These are phyloP conservation scores for Pyrrhoderma lamaoense DNA, from an alignment of 1,284 basidiomycete species.

Conservation along the genomic window DNA sequence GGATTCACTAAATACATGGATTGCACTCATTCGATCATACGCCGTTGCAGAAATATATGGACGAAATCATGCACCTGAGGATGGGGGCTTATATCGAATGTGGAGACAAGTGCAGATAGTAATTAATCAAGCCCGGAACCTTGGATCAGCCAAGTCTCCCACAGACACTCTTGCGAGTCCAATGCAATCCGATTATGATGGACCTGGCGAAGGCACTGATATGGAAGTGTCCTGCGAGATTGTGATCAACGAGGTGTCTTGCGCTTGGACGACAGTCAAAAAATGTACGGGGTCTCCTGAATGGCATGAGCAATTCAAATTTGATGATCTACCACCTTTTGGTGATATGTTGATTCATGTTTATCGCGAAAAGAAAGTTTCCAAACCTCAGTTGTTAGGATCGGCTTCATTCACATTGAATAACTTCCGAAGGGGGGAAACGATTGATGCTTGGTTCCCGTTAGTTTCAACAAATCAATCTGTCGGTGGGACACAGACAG, in stretches of 20 bases:
- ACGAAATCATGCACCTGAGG: conserved; percentile 41
- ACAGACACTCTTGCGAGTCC: conserved; percentile 23
- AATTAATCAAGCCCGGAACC: conserved; percentile 60
- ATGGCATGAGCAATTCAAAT: conserved; percentile 74
- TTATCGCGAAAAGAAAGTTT: conserved; percentile 57
- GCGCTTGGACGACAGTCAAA: conserved; percentile 66
- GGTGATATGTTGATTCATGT: conserved; percentile 57
- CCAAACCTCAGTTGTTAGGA: conserved; percentile 52
- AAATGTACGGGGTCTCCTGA: conserved; percentile 56
- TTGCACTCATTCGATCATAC: conserved; percentile 67
- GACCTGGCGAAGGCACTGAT: conserved; percentile 49
- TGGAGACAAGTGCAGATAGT: conserved; percentile 73
- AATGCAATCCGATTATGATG: conserved; percentile 19
- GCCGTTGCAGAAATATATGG: conserved; percentile 73
- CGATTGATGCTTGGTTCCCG: conserved; percentile 79
- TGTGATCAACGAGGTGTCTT: conserved; percentile 52
- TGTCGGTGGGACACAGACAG: conserved; percentile 50
- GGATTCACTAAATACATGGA: conserved; percentile 61
- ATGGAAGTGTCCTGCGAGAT: conserved; percentile 67
- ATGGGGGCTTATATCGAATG: conserved; percentile 74
- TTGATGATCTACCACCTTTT: conserved; percentile 66
- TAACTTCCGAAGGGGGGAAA: conserved; percentile 66
- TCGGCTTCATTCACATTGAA: conserved; percentile 54
- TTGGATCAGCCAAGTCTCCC: conserved; percentile 41
- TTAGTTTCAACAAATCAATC: conserved; percentile 45